Evolutionary conservation across 768 basidiomycete species (phyloP).

Genomic region (Lactifluus volemus): DNA sequence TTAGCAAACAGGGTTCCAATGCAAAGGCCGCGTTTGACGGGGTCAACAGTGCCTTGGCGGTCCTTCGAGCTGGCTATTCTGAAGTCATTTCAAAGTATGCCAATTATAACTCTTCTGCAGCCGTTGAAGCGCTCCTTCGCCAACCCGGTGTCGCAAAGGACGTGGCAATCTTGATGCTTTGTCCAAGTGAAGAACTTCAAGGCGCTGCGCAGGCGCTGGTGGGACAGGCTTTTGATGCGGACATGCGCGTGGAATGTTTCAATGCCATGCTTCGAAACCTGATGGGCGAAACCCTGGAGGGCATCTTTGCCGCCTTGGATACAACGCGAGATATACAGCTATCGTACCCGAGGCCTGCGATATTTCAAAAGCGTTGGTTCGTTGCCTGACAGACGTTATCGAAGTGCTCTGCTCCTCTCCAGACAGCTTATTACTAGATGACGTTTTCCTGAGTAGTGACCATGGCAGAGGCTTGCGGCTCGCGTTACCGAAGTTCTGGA

Average conservation of each 20-base stretch:
- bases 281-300: conserved; percentile 58
- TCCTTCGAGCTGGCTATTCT: conserved; percentile 54
- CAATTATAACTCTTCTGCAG: conserved; percentile 47
- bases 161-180: conserved; percentile 64
- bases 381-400: conserved; percentile 87
- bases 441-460: conserved; percentile 38
- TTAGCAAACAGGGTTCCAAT: conserved; percentile 26
- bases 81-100: conserved; percentile 55
- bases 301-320: conserved; percentile 58
- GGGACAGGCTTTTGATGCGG: conserved; percentile 82
- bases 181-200: conserved; percentile 70
- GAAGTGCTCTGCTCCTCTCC: conserved; percentile 73
- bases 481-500: conserved; percentile 68
- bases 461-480: conserved; percentile 40
- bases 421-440: conserved; percentile 59
- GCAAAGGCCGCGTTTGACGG: conserved; percentile 35
- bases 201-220: conserved; percentile 70
- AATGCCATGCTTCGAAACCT: conserved; percentile 63
- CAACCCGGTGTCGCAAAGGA: conserved; percentile 48
- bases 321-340: conserved; percentile 55
- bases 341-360: conserved; percentile 77
- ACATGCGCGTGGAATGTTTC: conserved; percentile 82
- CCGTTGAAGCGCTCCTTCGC: conserved; percentile 46
- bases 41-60: conserved; percentile 52
- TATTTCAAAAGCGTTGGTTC: conserved; percentile 83